Percentiles rank a stretch among this genome's conserved stretches.
phyloP scores from a whole-genome alignment of 805 yeast genomes.

The Zygosaccharomyces pseudorouxii region DNA sequence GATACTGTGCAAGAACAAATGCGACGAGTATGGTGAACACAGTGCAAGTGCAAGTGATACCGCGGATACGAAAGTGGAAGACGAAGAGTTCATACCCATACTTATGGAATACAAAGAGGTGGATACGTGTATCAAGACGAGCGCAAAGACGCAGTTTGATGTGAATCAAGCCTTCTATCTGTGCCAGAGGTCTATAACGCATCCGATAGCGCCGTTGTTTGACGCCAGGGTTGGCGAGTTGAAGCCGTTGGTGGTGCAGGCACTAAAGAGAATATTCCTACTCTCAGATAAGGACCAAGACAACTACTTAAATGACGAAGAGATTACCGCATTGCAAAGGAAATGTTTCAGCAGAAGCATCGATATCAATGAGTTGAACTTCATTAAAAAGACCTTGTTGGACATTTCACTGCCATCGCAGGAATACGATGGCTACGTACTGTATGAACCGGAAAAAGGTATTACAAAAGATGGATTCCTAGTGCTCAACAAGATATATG shows the following conservation, averaged over 20 bases:
- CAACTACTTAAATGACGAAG: conserved; percentile 68
- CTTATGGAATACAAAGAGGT: conserved; percentile 89
- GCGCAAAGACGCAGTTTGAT: conserved; percentile 78
- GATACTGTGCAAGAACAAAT: conserved; percentile 82
- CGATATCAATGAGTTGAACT: conserved; percentile 47
- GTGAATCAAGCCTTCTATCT: conserved; percentile 82
- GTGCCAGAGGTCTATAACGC: conserved; percentile 88
- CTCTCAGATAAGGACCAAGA: conserved; percentile 89
- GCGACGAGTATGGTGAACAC: conserved; percentile 40
- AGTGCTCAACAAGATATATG: conserved; percentile 70
- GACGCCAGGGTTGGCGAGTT: conserved; percentile 85
- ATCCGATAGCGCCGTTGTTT: conserved; percentile 87
- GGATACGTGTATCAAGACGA: conserved; percentile 84
- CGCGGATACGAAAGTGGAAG: conserved; percentile 45
- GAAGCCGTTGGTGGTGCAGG: conserved; percentile 71
- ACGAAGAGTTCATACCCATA: conserved; percentile 81
- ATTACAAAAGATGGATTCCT: conserved; percentile 73
- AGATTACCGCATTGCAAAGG: conserved; percentile 62
- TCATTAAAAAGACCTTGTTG: conserved; percentile 38
- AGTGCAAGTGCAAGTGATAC: conserved; percentile 16
- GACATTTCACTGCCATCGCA: conserved; percentile 17
- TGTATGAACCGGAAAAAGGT: conserved; percentile 44
- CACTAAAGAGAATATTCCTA: conserved; percentile 75
- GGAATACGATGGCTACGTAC: conserved; percentile 38
- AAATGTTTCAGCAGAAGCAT: conserved; percentile 66